These are phyloP conservation scores for Fusarium buharicum DNA, from an alignment of 2,329 filamentous ascomycete genomes.

Conservation along the genomic window DNA sequence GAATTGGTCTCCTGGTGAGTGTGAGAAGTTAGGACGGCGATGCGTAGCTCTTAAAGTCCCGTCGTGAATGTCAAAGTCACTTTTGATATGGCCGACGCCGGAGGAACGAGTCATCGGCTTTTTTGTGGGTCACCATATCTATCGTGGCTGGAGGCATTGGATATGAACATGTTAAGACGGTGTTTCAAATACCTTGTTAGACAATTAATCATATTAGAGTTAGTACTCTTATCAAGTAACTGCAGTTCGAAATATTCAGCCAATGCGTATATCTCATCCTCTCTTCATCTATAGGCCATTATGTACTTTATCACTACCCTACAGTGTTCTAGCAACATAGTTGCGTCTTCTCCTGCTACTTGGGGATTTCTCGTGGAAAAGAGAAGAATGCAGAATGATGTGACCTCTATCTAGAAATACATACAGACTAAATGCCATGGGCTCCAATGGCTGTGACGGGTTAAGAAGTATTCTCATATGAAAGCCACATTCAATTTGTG, in stretches of 20 bases:
- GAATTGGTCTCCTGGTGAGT: conserved; percentile 1
- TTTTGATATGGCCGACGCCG: conserved; percentile 40
- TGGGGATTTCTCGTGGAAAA: too few relatives aligned
- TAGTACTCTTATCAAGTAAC: background rate
- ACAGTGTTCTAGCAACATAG: background rate
- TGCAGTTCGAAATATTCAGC: background rate
- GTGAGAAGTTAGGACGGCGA: background rate
- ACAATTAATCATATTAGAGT: background rate
- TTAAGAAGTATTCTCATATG: too few relatives aligned
- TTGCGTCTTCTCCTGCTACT: too few relatives aligned
- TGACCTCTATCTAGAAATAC: too few relatives aligned
- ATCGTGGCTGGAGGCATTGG: background rate
- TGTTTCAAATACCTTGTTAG: conserved; percentile 7
- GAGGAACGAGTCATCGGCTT: conserved; percentile 42
- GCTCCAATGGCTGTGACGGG: too few relatives aligned
- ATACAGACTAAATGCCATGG: too few relatives aligned
- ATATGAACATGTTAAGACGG: background rate
- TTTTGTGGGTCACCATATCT: conserved; percentile 34
- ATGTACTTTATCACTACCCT: background rate
- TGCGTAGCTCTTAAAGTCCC: conserved; percentile 21
- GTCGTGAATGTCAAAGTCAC: conserved; percentile 10
- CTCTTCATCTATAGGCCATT: background rate
- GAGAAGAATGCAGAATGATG: too few relatives aligned
- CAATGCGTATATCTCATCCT: background rate
- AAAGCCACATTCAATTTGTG: too few relatives aligned